These are phyloP conservation scores for Clarireedia sp. DNA, from an alignment of 2,329 filamentous ascomycete genomes.

Conservation along the genomic window DNA sequence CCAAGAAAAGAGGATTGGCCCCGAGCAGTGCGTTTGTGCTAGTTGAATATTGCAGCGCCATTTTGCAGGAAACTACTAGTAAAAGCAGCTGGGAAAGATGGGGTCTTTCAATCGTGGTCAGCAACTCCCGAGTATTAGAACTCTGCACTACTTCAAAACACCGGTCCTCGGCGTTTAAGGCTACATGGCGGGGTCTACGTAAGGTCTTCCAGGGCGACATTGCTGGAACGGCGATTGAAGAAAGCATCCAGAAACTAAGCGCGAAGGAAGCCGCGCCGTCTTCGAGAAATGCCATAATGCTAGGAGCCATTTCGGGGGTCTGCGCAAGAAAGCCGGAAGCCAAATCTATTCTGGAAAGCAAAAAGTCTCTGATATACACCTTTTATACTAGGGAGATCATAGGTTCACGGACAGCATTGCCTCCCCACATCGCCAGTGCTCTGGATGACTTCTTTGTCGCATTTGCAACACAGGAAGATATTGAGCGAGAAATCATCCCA, in stretches of 20 bases:
- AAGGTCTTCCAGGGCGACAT: constrained; percentile 56
- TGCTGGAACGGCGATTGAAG: constrained; percentile 24
- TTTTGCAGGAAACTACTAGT: constrained; percentile 64
- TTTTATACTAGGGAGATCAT: constrained; percentile 85
- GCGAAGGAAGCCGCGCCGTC: constrained; percentile 56
- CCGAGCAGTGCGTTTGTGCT: constrained; percentile 78
- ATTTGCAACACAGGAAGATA: constrained; percentile 66
- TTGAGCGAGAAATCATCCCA: constrained; percentile 69
- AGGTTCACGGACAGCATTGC: constrained; percentile 64
- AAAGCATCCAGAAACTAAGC: constrained; percentile 59
- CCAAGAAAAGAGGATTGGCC: constrained; percentile 69
- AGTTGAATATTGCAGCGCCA: constrained; percentile 77
- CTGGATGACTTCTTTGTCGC: constrained; percentile 74
- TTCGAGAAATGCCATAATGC: constrained; percentile 64
- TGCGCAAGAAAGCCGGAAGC: constrained; percentile 61
- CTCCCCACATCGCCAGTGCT: constrained; percentile 63
- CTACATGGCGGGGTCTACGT: constrained; percentile 73
- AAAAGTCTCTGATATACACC: constrained; percentile 66
- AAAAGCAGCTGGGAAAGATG: constrained; percentile 56
- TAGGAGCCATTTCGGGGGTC: constrained; percentile 84
- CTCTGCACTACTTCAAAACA: constrained; percentile 62
- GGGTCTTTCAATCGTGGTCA: constrained; percentile 56
- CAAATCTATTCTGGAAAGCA: constrained; percentile 52
- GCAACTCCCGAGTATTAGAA: constrained; percentile 68
- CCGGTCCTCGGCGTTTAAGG: constrained; percentile 66